phyloP scores from a whole-genome alignment of 192 early-diverging fungal species.

The Coemansia reversa region DNA sequence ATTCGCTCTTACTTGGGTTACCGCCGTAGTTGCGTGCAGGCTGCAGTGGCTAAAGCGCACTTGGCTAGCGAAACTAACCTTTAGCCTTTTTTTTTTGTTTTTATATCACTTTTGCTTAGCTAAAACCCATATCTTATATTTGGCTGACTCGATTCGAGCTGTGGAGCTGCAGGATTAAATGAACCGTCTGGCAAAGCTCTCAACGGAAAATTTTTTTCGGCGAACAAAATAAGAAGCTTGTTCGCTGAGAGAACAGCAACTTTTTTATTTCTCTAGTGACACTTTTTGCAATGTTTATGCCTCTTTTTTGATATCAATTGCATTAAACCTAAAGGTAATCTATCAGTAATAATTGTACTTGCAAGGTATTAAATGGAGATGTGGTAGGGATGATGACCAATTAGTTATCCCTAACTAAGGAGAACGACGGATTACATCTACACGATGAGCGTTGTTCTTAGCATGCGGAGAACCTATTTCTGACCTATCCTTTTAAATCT shows the following conservation, averaged over 20 bases:
- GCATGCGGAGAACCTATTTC: conserved; percentile 35
- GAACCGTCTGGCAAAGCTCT: background rate
- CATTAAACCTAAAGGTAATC: background rate
- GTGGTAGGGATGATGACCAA: background rate
- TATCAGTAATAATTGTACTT: background rate
- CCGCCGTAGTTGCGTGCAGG: background rate
- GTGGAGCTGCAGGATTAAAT: background rate
- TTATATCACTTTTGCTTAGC: background rate
- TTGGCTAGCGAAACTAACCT: background rate
- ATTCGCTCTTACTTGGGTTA: background rate
- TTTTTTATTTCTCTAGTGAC: background rate
- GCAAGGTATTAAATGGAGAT: background rate
- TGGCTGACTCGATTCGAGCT: background rate
- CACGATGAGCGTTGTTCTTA: background rate
- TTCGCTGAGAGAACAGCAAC: background rate
- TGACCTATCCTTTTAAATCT: conserved; percentile 20
- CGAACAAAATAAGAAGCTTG: background rate
- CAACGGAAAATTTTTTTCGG: background rate
- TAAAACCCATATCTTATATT: background rate
- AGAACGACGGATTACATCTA: conserved; percentile 3
- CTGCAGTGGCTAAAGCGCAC: too few relatives aligned
- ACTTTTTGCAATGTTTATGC: conserved; percentile 2
- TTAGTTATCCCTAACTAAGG: conserved; percentile 37
- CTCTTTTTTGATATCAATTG: conserved; percentile 1
- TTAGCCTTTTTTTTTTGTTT: background rate